Evolutionary conservation across 345 rosid genomes (phyloP).

Genomic region (Brassica incana): DNA sequence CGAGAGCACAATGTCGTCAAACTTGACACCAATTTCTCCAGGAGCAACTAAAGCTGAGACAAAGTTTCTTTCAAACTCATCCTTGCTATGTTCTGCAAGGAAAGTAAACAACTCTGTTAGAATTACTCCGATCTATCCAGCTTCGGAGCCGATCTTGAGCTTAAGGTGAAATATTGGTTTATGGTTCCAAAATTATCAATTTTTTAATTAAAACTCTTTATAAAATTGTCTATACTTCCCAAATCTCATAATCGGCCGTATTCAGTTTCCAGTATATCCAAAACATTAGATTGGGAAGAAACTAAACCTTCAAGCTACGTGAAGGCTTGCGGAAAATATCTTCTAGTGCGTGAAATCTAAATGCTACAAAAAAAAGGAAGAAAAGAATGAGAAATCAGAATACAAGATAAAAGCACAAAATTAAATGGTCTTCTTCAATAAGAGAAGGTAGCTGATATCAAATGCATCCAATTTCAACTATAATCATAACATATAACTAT

Average conservation of each 20-base stretch:
- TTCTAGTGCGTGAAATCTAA: constrained; percentile 87
- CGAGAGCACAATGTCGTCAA: constrained; percentile 94
- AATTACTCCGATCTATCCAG: too few relatives aligned
- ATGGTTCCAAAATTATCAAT: too few relatives aligned
- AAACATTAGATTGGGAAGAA: constrained; percentile 14
- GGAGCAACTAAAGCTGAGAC: constrained; percentile 92
- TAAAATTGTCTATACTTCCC: too few relatives aligned
- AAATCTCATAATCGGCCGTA: too few relatives aligned
- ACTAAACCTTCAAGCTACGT: constrained; percentile 70
- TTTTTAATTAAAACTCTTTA: too few relatives aligned
- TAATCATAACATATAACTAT: background rate
- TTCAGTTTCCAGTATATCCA: too few relatives aligned
- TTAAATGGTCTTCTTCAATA: too few relatives aligned
- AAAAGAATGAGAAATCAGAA: constrained; percentile 11
- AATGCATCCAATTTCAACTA: background rate
- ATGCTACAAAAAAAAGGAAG: constrained; percentile 57
- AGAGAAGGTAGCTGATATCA: background rate
- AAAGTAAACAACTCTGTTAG: constrained; percentile 12
- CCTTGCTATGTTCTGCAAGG: constrained; percentile 76
- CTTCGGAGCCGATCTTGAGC: too few relatives aligned
- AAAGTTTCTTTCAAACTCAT: constrained; percentile 85
- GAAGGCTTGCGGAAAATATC: constrained; percentile 59
- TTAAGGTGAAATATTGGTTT: too few relatives aligned
- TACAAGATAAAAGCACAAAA: background rate
- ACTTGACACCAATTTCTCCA: constrained; percentile 88